These are phyloP conservation scores for Colletotrichum eleusines DNA, from an alignment of 2,329 filamentous ascomycete genomes.

Conservation along the genomic window DNA sequence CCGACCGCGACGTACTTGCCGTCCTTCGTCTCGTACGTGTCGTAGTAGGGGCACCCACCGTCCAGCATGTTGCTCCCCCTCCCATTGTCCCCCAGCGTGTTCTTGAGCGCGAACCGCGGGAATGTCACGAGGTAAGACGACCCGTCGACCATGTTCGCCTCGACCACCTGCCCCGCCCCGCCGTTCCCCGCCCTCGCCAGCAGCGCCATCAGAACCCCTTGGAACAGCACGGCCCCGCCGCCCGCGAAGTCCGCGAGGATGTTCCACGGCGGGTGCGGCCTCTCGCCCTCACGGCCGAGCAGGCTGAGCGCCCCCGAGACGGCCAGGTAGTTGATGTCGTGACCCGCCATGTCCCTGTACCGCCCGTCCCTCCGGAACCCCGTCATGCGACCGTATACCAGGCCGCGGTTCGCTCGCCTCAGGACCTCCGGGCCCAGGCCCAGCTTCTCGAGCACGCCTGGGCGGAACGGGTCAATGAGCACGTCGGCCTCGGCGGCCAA, in stretches of 20 bases:
- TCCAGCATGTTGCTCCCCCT: conserved; percentile 85
- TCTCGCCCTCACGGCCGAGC: conserved; percentile 76
- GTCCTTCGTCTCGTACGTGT: conserved; percentile 87
- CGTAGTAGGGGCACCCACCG: conserved; percentile 88
- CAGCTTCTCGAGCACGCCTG: conserved; percentile 88
- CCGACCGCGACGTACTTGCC: conserved; percentile 88
- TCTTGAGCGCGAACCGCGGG: conserved; percentile 75
- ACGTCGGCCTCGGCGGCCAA: conserved; percentile 77
- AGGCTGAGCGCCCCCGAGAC: conserved; percentile 84
- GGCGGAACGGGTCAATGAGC: conserved; percentile 93
- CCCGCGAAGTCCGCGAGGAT: conserved; percentile 92
- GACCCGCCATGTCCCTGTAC: conserved; percentile 89
- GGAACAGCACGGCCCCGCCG: conserved; percentile 84
- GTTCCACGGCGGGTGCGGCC: conserved; percentile 84
- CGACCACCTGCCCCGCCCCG: conserved; percentile 87
- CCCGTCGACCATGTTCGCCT: conserved; percentile 98
- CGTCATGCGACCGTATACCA: conserved; percentile 89
- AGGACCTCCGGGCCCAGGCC: conserved; percentile 80
- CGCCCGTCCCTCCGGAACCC: conserved; percentile 90
- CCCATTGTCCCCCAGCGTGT: conserved; percentile 69
- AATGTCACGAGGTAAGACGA: conserved; percentile 83
- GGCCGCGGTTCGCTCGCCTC: conserved; percentile 74
- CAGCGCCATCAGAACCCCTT: conserved; percentile 86
- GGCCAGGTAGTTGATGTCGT: conserved; percentile 97
- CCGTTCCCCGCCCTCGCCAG: conserved; percentile 68